Base-by-base conservation (phyloP, 768 basidiomycete species). In the Lactarius vividus region DNA sequence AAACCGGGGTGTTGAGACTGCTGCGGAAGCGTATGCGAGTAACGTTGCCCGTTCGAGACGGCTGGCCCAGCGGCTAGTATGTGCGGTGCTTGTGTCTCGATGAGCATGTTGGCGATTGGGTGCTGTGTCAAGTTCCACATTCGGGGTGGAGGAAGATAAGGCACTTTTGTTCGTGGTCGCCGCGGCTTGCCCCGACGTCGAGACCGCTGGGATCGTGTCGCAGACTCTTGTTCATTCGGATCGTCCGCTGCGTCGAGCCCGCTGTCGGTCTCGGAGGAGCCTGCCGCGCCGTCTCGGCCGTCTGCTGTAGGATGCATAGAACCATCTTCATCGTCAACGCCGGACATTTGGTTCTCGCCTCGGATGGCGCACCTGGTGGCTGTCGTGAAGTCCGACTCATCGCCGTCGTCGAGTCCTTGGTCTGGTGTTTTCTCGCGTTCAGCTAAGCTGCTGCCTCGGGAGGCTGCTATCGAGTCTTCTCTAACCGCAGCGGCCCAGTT, bases 91-190 rank as follows among this genome's bases (percentile, higher is more conserved):
- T 16, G 65, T 1, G 29, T 28, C 7, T 40, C 49, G 20, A 29
- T 23, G 26, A 57, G 13, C 3, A 42, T 3, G 26, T 66, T 56
- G 29, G 29, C 20, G 7, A 42, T 15, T 5, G 60, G 56, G 49
- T 57, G 35, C 13, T 62, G 55, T 8, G 55, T 62, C 29, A 46
- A 26, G 57, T 57, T 53, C 18, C 29, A 53, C 65, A 66, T 66
- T 23, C 66, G 66, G 20, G 66, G 66, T 2, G 66, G 66, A 35
- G 66, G 52, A 2, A 67, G 15, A 26, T 63, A 67, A 18, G 61
- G 61, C 8, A 29, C 40, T 31, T 59, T 67, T 44, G 44, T 40
- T 16, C 61, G 65, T 15, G 35, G 26, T 20, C 65, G 61, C 26
- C 62, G 65, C 26, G 65, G 28, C 35, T 37, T 55, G 5, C 61